These are phyloP conservation scores for Mortierella sp. DNA, from an alignment of 371 early-diverging fungal genomes.

Conservation along the genomic window DNA sequence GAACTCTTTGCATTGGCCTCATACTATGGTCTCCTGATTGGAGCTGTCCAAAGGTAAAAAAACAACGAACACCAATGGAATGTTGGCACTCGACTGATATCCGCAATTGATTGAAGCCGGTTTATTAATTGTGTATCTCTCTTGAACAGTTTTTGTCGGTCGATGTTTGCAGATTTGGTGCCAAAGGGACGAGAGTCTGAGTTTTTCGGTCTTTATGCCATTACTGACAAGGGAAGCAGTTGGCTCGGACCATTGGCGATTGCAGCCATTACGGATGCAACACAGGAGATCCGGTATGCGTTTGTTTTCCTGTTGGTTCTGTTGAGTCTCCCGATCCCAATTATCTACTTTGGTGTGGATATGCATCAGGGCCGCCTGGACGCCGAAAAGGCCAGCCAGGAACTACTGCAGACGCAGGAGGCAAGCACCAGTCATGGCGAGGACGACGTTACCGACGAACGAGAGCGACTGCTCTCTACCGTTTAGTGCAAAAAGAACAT, in stretches of 20 bases:
- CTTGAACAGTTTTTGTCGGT: conserved; percentile 42
- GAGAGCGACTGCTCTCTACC: conserved; percentile 29
- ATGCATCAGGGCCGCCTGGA: conserved; percentile 49
- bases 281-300: conserved; percentile 54
- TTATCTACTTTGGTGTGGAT: conserved; percentile 51
- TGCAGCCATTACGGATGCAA: conserved; percentile 51
- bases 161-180: conserved; percentile 47
- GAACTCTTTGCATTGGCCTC: conserved; percentile 48
- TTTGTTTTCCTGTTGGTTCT: conserved; percentile 49
- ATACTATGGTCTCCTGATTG: conserved; percentile 49
- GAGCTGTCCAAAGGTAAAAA: conserved; percentile 46
- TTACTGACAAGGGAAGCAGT: conserved; percentile 57
- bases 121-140: not conserved
- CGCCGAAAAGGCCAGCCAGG: conserved; percentile 42
- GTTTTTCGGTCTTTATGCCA: conserved; percentile 55
- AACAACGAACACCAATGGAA: not conserved
- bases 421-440: not conserved
- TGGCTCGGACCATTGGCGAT: conserved; percentile 55
- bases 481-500: not conserved
- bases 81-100: not conserved
- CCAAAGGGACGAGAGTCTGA: conserved; percentile 54
- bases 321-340: conserved; percentile 49
- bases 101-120: not conserved
- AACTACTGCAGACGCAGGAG: conserved; percentile 22
- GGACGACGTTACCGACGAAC: conserved; percentile 24